phyloP scores from a whole-genome alignment of 2,329 filamentous ascomycete species.

The Penicillium sp. region DNA sequence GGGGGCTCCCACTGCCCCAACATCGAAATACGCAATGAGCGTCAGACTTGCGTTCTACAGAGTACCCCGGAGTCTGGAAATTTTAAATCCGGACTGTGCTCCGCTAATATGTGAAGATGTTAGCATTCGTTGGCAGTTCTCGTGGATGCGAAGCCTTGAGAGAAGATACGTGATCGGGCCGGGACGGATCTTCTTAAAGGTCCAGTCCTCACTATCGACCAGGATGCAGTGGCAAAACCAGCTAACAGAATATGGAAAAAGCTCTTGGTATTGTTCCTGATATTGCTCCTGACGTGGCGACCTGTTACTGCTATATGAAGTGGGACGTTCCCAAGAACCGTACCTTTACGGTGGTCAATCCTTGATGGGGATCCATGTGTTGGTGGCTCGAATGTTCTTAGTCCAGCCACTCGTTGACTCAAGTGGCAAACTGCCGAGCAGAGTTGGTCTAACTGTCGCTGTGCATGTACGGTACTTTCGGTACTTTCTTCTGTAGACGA shows the following conservation, averaged over 20 bases:
- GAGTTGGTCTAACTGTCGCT: neutral
- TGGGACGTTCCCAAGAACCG: neutral
- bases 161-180: neutral
- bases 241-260: neutral
- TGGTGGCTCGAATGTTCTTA: neutral
- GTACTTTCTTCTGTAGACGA: neutral
- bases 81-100: neutral
- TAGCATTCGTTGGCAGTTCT: neutral
- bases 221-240: neutral
- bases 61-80: neutral
- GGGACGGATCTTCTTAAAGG: neutral
- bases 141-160: neutral
- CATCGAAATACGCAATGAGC: neutral
- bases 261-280: neutral
- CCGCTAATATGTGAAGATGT: neutral
- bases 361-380: neutral
- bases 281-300: neutral
- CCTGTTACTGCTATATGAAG: no score
- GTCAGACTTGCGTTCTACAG: neutral
- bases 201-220: neutral
- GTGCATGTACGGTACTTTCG: no score
- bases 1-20: slow-evolving; percentile 3
- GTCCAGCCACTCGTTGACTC: neutral
- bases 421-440: neutral
- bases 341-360: neutral